Conservation (phyloP, 345 rosid genomes). For the Pistacia integerrima region DNA sequence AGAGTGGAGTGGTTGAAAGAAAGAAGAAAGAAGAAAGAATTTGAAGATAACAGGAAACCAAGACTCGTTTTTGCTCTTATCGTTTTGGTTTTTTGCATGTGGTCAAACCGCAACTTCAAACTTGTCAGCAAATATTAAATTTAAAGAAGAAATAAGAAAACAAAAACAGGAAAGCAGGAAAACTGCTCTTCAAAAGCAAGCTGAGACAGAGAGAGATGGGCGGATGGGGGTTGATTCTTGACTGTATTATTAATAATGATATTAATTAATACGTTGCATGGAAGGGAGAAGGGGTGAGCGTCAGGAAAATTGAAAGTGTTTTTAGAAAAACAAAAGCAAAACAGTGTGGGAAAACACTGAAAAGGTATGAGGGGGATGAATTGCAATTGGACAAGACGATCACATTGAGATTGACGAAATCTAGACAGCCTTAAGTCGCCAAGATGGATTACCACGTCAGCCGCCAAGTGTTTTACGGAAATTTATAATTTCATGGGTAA, state of each 20-base stretch:
- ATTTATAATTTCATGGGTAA: no score
- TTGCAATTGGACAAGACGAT: background rate
- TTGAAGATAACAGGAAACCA: background rate
- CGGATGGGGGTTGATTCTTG: background rate
- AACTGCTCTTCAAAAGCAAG: background rate
- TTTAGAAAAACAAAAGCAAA: background rate
- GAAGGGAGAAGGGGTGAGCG: background rate
- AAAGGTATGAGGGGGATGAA: background rate
- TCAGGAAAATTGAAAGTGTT: background rate
- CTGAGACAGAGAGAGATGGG: background rate
- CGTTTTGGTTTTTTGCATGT: background rate
- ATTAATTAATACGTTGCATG: background rate
- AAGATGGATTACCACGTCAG: background rate
- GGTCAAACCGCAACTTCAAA: background rate
- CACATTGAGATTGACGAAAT: background rate
- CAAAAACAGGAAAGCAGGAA: background rate
- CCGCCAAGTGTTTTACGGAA: background rate
- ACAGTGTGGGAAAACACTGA: background rate
- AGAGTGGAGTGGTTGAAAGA: constrained; percentile 1
- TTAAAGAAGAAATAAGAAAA: no score
- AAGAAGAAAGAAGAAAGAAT: background rate
- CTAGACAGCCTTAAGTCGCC: background rate
- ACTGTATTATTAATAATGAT: background rate
- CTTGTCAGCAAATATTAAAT: background rate
- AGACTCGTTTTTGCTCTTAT: background rate